phyloP scores from a whole-genome alignment of 2,329 filamentous ascomycete genomes.

The Botrytis aclada region DNA sequence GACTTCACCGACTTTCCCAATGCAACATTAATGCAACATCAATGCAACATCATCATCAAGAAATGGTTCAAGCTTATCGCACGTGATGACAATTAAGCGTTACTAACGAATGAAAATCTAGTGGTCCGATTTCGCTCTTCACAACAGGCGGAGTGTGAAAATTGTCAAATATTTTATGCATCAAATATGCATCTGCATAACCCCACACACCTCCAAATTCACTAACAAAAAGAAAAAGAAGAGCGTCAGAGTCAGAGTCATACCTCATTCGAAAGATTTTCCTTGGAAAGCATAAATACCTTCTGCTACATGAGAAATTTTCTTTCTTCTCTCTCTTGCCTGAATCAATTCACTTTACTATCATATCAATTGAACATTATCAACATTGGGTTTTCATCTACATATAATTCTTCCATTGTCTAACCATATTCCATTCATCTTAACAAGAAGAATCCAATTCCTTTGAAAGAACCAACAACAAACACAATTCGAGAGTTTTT shows the following conservation, averaged over 20 bases:
- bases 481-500: background rate
- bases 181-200: background rate
- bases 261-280: constrained; percentile 3
- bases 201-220: background rate
- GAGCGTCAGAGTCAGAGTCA: constrained; percentile 11
- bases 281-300: constrained; percentile 9
- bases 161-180: background rate
- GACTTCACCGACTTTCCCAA: background rate
- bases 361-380: background rate
- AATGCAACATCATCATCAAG: background rate
- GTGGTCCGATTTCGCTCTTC: constrained; percentile 1
- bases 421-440: background rate
- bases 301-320: background rate
- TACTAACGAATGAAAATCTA: constrained; percentile 3
- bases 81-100: background rate
- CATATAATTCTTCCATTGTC: background rate
- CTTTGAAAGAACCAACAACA: constrained; percentile 1
- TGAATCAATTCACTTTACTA: background rate
- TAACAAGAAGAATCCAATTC: background rate
- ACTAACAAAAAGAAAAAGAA: background rate
- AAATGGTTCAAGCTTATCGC: background rate
- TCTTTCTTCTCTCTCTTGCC: background rate
- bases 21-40: no score
- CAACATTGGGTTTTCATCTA: background rate
- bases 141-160: background rate